Evolutionary conservation across 345 rosid genomes (phyloP), one percentile per base, ranked within the genome.

Genomic region (Arabidopsis suecica): DNA sequence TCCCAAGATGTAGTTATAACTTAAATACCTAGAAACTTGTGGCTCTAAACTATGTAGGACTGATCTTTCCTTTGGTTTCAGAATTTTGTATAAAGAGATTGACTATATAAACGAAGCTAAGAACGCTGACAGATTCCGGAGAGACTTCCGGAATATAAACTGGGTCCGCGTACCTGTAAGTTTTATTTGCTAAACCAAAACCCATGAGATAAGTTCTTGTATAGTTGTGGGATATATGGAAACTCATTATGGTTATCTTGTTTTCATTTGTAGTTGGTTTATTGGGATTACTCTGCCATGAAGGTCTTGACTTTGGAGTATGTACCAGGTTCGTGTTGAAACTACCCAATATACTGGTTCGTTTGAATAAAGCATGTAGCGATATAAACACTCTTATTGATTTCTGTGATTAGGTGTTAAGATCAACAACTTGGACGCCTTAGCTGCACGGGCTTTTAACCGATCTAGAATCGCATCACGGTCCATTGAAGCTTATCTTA

Each of bases 111-210:
- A 94, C 65, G 98, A 94, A 84, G 98, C 96, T 51, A 91, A 86
- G 82, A 94, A 91, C 80, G 97, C 93, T 1, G 98, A 94, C 78
- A 88, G 77, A 73, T 90, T 94, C 83, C 83, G 96, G 16, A 82
- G 96, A 72, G 96, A 94, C 84, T 94, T 89, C 74, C 87, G 98
- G 81, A 94, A 94, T 68, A 41, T 83, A 50, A 91, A 88, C 84
- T 94, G 98, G 98, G 95, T 94, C 72, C 88, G 97, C 33, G 89
- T 94, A 65, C 98, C 97, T 41, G 98, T 91, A 87, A 55, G 96
- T 84, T 79, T 71, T 82, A 28, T 25, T 74, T 32, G 38, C 48
- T 47, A 18, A 53, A 61, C 38, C 42, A 68, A 47, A 63, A 62
- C 41, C 47, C 34, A 53, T 23, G 65, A 53, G 40, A 34, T 34